Evolutionary conservation across 768 basidiomycete genomes (phyloP), one percentile per base, ranked within the genome.

Genomic region (Strobilomyces dryophilus): DNA sequence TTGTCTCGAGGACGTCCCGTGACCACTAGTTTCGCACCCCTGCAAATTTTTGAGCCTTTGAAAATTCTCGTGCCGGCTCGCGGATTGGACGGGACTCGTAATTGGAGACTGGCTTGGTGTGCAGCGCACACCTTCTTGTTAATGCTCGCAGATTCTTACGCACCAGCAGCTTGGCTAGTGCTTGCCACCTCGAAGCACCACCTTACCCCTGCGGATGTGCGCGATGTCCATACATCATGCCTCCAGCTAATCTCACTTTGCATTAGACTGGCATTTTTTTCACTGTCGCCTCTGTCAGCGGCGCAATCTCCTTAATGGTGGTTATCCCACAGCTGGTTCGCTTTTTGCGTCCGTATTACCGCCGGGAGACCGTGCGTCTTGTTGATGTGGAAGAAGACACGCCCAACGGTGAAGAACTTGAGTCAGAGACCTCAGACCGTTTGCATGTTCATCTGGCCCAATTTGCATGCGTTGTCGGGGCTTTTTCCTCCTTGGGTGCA

Each of bases 101-200:
- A 66, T 27, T 71, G 65, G 67, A 62, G 68, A 27, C 54, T 72
- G n/a, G 9, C 60, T 20, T 59, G 61, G 58, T 71, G 70, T 56
- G 64, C 63, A 0, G 42, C 41, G 6, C 70, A 72, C 50, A 53
- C 44, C 26, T 53, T 70, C 27, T 8, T 73, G n/a, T 57, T 56
- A 9, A 48, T 21, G 36, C 29, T 53, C 9, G 67, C 58, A 14
- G 18, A 29, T 35, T 11, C 45, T 2, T 70, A 69, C 20, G 44
- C 51, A 0, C 3, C 39, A 8, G 4, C 51, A 0, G 59, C 55
- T 15, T 63, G 67, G 53, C 1, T 71, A 6, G 60, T 68, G 17
- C 50, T 67, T 24, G 58, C 45, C 18, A 68, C 69, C 1, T 63
- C 65, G 7, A 56, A 57, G 43, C 64, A 65, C 39, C 53, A 61